phyloP scores from a whole-genome alignment of 805 yeast genomes.

The Gaillardinia entomophila region DNA sequence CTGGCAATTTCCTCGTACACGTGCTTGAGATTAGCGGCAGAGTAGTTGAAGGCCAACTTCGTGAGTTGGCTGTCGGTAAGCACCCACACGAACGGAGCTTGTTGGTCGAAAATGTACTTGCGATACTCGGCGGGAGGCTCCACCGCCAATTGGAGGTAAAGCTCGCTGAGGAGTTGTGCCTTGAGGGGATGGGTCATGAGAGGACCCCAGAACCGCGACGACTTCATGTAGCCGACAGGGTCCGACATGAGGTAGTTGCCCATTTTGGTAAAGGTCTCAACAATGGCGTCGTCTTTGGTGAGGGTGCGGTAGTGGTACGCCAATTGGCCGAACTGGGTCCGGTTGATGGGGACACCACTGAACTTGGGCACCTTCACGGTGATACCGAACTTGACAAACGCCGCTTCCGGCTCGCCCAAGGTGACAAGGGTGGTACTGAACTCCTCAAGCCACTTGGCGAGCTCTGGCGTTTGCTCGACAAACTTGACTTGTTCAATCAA shows the following conservation, averaged over 20 bases:
- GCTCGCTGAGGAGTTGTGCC: neutral
- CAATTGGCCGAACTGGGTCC: constrained; percentile 6
- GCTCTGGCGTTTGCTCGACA: constrained; percentile 17
- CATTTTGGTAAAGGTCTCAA: constrained; percentile 37
- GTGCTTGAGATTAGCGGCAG: neutral
- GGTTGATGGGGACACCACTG: constrained; percentile 27
- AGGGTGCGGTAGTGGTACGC: neutral
- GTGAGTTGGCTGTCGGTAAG: neutral
- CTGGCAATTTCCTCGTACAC: constrained; percentile 3
- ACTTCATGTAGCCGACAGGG: constrained; percentile 7
- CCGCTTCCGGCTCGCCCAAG: constrained; percentile 52
- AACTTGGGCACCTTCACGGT: constrained; percentile 18
- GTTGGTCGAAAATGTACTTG: neutral
- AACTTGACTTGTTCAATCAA: constrained; percentile 65
- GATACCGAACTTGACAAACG: constrained; percentile 9
- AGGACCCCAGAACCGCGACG: constrained; percentile 22
- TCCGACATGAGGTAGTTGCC: constrained; percentile 30
- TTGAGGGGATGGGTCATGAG: neutral
- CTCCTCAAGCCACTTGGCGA: constrained; percentile 45
- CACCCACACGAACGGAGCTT: neutral
- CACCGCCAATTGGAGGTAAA: neutral
- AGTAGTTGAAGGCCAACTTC: neutral
- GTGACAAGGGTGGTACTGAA: constrained; percentile 43
- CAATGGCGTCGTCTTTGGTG: constrained; percentile 10
- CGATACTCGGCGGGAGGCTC: neutral